phyloP scores from a whole-genome alignment of 2,329 filamentous ascomycete genomes.

The Elsinoe fawcettii region DNA sequence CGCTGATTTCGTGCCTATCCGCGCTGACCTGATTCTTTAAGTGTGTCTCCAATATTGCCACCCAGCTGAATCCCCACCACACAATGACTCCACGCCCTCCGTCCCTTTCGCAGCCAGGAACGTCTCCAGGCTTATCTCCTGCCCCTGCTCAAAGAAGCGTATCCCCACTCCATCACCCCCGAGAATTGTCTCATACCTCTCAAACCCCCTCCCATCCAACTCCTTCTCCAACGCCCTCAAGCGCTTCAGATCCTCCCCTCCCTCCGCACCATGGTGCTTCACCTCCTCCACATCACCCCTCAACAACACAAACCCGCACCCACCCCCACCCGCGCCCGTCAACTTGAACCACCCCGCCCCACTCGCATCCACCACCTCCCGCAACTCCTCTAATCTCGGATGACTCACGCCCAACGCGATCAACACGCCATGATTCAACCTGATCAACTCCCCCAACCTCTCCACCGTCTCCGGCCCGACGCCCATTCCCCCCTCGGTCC shows the following conservation, averaged over 20 bases:
- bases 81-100: constrained; percentile 77
- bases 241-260: constrained; percentile 15
- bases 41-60: constrained; percentile 31
- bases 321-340: constrained; percentile 89
- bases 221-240: constrained; percentile 48
- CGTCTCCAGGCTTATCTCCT: constrained; percentile 86
- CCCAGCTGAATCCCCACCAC: constrained; percentile 41
- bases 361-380: constrained; percentile 81
- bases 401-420: constrained; percentile 92
- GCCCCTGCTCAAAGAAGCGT: constrained; percentile 77
- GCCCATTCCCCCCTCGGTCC: neutral
- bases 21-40: constrained; percentile 18
- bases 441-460: constrained; percentile 58
- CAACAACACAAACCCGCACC: constrained; percentile 87
- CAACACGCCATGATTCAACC: constrained; percentile 86
- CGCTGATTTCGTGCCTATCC: neutral
- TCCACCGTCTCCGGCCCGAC: constrained; percentile 64
- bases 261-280: constrained; percentile 9
- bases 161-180: constrained; percentile 92
- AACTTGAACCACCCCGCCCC: constrained; percentile 95
- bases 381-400: constrained; percentile 81
- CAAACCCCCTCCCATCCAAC: constrained; percentile 56
- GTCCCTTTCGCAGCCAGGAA: constrained; percentile 78
- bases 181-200: constrained; percentile 79
- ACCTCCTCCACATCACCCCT: constrained; percentile 52